Conservation (phyloP, 2,329 filamentous ascomycete species). For the Didymella keratinophila region DNA sequence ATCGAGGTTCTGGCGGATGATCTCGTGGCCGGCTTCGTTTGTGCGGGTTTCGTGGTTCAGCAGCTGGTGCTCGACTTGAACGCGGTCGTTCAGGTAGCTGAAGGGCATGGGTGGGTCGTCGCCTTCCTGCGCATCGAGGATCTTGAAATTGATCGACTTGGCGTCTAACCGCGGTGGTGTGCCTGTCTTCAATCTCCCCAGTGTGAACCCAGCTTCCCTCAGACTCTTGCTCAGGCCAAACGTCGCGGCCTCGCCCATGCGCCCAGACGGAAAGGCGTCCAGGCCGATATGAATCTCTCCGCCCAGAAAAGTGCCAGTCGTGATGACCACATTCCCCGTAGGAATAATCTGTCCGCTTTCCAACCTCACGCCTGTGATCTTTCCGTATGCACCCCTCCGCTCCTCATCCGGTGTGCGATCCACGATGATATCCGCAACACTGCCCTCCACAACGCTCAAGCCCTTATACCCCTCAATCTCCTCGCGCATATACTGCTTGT, state of each 20-base stretch:
- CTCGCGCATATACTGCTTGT: slow-evolving; percentile 88
- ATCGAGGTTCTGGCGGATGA: slow-evolving; percentile 88
- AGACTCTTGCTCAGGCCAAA: slow-evolving; percentile 92
- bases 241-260: slow-evolving; percentile 93
- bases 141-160: slow-evolving; percentile 79
- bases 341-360: slow-evolving; percentile 86
- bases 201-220: slow-evolving; percentile 82
- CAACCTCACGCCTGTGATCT: slow-evolving; percentile 83
- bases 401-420: slow-evolving; percentile 62
- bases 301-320: slow-evolving; percentile 92
- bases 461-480: slow-evolving; percentile 82
- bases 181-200: slow-evolving; percentile 93
- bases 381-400: slow-evolving; percentile 64
- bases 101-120: slow-evolving; percentile 90
- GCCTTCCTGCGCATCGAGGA: slow-evolving; percentile 76
- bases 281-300: slow-evolving; percentile 97
- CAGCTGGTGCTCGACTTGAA: slow-evolving; percentile 82
- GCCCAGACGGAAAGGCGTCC: slow-evolving; percentile 81
- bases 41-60: slow-evolving; percentile 89
- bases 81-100: slow-evolving; percentile 83
- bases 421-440: slow-evolving; percentile 89
- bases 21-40: slow-evolving; percentile 79
- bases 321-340: slow-evolving; percentile 86
- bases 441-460: slow-evolving; percentile 81
- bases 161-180: slow-evolving; percentile 88